Conservation (phyloP, 306 rosid genomes). For the Echinosophora koreensis region DNA sequence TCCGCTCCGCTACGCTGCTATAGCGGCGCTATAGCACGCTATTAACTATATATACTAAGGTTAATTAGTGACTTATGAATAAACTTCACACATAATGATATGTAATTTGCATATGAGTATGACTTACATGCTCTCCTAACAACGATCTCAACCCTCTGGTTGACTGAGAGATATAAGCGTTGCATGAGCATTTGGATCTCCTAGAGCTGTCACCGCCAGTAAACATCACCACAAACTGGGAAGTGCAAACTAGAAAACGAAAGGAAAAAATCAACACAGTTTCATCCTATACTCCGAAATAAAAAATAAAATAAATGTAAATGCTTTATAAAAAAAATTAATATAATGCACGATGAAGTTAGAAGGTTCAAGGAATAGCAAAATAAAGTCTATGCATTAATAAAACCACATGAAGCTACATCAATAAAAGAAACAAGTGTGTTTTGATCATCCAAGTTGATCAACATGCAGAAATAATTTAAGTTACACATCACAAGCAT, state of each 20-base stretch:
- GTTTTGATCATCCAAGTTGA: not conserved
- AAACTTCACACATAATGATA: constrained; percentile 28
- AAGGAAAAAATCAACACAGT: not conserved
- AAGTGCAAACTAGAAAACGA: constrained; percentile 69
- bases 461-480: constrained; percentile 9
- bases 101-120: not conserved
- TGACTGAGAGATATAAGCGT: constrained; percentile 84
- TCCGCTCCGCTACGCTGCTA: too few species aligned
- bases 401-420: constrained; percentile 18
- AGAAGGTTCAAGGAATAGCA: constrained; percentile 17
- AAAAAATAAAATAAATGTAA: constrained; percentile 8
- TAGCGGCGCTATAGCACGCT: too few species aligned
- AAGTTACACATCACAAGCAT: constrained; percentile 17
- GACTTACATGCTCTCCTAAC: constrained; percentile 82
- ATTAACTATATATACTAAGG: too few species aligned
- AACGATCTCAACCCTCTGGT: constrained; percentile 82
- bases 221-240: constrained; percentile 93
- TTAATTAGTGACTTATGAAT: not conserved
- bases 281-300: constrained; percentile 26
- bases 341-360: constrained; percentile 31
- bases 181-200: constrained; percentile 62
- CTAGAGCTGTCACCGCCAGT: constrained; percentile 64
- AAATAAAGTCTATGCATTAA: constrained; percentile 31
- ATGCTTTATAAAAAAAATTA: not conserved
- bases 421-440: constrained; percentile 24